A percentile compares a stretch with the other conserved stretches of the same genome.
These are phyloP conservation scores for Ziziphus jujuba DNA, from an alignment of 306 rosid species.

Conservation along the genomic window DNA sequence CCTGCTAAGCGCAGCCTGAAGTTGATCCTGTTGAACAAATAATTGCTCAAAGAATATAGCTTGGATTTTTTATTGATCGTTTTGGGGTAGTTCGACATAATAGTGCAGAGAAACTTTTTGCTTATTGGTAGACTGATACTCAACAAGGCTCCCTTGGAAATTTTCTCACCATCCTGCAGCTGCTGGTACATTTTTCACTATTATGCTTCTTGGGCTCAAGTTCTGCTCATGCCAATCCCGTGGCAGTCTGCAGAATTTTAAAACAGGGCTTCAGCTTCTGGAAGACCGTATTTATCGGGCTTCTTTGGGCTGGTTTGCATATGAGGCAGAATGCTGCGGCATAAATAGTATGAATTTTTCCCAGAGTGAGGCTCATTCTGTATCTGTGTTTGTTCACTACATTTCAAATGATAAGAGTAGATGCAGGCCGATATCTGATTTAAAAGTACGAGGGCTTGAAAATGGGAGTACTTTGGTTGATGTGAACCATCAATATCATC, in stretches of 20 bases:
- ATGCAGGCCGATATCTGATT: slow-evolving; percentile 53
- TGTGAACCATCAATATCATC: slow-evolving; percentile 68
- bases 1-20: slow-evolving; percentile 69
- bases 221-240: slow-evolving; percentile 93
- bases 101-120: slow-evolving; percentile 94
- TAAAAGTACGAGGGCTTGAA: slow-evolving; percentile 73
- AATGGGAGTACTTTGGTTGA: slow-evolving; percentile 63
- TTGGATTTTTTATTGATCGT: slow-evolving; percentile 96
- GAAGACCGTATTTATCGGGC: slow-evolving; percentile 93
- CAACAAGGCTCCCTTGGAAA: slow-evolving; percentile 81
- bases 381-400: slow-evolving; percentile 75
- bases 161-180: slow-evolving; percentile 98
- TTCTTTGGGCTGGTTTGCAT: slow-evolving; percentile 91
- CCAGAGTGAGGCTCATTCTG: slow-evolving; percentile 93
- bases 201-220: slow-evolving; percentile 96
- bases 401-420: slow-evolving; percentile 72
- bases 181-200: slow-evolving; percentile 87
- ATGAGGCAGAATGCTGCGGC: slow-evolving; percentile 84
- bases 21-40: slow-evolving; percentile 82
- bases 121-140: slow-evolving; percentile 92
- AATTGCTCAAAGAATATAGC: slow-evolving; percentile 93
- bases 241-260: slow-evolving; percentile 78
- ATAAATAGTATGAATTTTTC: slow-evolving; percentile 66
- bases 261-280: slow-evolving; percentile 83
- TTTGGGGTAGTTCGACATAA: slow-evolving; percentile 97